Base-by-base conservation (phyloP, 306 rosid genomes). In the Elaeagnus macrophylla region DNA sequence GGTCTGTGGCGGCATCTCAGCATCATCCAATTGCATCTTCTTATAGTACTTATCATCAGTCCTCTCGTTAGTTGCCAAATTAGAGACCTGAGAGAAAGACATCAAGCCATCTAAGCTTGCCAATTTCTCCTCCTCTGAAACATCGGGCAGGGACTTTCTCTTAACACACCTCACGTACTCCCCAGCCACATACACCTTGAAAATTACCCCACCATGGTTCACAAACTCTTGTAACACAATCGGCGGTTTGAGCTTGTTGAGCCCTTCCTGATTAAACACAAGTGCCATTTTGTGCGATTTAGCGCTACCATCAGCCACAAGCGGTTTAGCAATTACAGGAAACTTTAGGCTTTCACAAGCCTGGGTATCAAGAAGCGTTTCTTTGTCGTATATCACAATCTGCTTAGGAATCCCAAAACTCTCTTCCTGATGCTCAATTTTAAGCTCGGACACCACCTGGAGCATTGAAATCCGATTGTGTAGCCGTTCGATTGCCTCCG, bases 391-490 rank as follows among this genome's bases (percentile, higher is more conserved):
- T 44, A 89, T 79, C 11, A 83, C 94, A 56, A 85, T 83, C 78
- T 89, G 97, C 74, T 85, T 81, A 3, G 97, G 97, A 73, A 89
- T 79, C 74, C 97, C 97, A 17, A 85, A 89, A 50, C 95, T 77
- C 19, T 83, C 82, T 37, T 36, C 59, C 37, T 56, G 67, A 51
- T 72, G 65, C 37, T 67, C 94, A 17, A 77, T 72, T 67, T 16
- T 62, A 46, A 85, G 82, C 85, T 81, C 97, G 2, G 97, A 72
- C 5, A 89, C 97, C 36, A 77, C 97, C 83, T 85, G 94, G 44
- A 89, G 78, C 97, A 89, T 89, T 16, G 97, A 89, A 49, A 89
- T 89, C 57, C 97, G 76, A 73, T 85, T 83, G 64, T 85, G 97
- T 9, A 89, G 94, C 62, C 87, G 53, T 79, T 80, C 85, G 46